Evolutionary conservation across 306 rosid species (phyloP).

Genomic region (Lagenaria siceraria): DNA sequence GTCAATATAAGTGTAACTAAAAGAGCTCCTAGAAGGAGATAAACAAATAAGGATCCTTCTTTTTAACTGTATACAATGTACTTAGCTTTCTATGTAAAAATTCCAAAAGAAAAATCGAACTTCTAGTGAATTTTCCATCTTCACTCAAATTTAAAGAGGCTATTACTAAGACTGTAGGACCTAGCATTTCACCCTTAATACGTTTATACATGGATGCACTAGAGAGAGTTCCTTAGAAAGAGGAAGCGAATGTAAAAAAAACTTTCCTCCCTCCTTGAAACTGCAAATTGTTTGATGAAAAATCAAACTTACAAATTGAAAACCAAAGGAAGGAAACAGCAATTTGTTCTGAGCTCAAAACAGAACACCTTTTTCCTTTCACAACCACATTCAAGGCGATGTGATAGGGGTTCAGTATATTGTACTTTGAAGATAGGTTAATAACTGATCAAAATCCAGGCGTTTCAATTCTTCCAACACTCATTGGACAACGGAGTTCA

Average conservation of each 20-base stretch:
- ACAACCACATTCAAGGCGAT: not conserved
- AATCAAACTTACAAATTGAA: not conserved
- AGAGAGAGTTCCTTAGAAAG: not conserved
- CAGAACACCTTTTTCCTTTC: too few species aligned
- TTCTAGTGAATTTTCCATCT: not conserved
- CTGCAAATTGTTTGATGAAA: not conserved
- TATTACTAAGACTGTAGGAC: not conserved
- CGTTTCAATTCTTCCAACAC: not conserved
- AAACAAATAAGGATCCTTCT: not conserved
- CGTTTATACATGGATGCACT: not conserved
- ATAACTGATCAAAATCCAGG: not conserved
- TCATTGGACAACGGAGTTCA: not conserved
- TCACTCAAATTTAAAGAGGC: not conserved
- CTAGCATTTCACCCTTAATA: not conserved
- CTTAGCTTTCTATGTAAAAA: not conserved
- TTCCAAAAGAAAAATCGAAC: not conserved
- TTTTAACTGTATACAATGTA: not conserved
- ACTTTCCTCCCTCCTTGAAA: too few species aligned
- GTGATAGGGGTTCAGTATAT: not conserved
- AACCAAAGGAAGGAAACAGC: not conserved
- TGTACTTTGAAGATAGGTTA: not conserved
- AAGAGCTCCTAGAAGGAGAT: not conserved
- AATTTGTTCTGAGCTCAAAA: too few species aligned
- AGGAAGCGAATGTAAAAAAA: not conserved
- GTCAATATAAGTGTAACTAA: not conserved